Evolutionary conservation across 164 flowering plant species (phyloP), one percentile per base, ranked within the genome.

Genomic region (Cinnamomum chago): DNA sequence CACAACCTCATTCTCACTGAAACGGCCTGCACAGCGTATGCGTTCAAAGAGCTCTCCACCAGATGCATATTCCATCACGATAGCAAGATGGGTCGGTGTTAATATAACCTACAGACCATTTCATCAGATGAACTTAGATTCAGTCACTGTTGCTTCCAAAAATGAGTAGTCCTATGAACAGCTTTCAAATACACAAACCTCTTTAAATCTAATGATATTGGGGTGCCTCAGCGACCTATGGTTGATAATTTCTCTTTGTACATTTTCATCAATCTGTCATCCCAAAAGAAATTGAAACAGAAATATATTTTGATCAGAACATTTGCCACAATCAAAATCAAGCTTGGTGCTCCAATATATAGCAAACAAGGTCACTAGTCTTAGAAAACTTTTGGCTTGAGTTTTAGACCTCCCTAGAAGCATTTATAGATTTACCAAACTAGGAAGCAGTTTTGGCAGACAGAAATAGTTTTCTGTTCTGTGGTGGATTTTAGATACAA

Each of bases 1-100:
- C 5, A 70, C 72, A 73, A 93, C 98, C 95, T 93, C 98, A 79
- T 92, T 95, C 79, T 93, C 98, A 73, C 92, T 89, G 85, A 92
- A 93, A 40, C 98, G 90, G 12, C 94, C 97, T 22, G 94, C 94
- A 82, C 90, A 90, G 77, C 94, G 88, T 79, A 94, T 94, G 55
- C 97, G 89, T 80, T 90, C 98, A 81, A 90, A 94, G 7, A 94
- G 89, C 87, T 93, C 97, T 22, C 71, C 71, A 9, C 71, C 71
- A 40, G 71, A 40, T 20, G 71, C 71, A 68, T 68, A 68, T 47
- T 68, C 71, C 71, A 68, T 68, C 28, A 68, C 71, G 35, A 68
- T 68, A n/a, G 71, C 71, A n/a, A 68, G 71, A 68, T 68, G 71
- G 27, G 71, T 68, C 9, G 71, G 71, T 40, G 71, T 68, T 47